These are phyloP conservation scores for Aureococcus anophagefferens DNA, from an alignment of 108 stramenopile species.

Conservation along the genomic window DNA sequence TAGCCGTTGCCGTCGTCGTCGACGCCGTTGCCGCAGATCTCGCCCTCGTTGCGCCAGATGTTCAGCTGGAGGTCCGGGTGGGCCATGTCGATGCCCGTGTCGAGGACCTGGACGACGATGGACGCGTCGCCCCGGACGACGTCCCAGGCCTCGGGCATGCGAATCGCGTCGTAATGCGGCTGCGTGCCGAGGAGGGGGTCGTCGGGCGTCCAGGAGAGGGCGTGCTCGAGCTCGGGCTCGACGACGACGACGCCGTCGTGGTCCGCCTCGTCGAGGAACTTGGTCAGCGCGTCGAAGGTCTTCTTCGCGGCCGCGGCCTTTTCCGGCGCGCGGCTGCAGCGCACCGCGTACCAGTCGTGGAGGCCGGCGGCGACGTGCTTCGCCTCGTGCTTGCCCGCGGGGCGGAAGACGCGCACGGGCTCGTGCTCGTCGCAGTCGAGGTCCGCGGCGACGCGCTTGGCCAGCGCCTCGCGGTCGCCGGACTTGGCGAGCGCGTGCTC, in stretches of 20 bases:
- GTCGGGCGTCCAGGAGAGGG: background rate
- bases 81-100: background rate
- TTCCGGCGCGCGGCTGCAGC: no score
- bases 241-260: background rate
- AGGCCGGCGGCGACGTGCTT: background rate
- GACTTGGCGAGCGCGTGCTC: no score
- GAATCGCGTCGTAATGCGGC: background rate
- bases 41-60: background rate
- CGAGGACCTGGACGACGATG: background rate
- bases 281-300: no score
- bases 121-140: background rate
- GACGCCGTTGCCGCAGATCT: background rate
- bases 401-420: background rate
- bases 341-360: background rate
- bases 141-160: background rate
- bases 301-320: background rate
- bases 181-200: background rate
- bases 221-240: background rate
- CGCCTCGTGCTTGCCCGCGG: background rate
- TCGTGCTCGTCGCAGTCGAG: background rate
- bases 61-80: background rate
- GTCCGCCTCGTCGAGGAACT: no score
- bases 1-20: background rate
- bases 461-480: no score
- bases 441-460: no score